phyloP scores from a whole-genome alignment of 225 moss, liverwort and hornwort species.

The Marchantia paleacea region DNA sequence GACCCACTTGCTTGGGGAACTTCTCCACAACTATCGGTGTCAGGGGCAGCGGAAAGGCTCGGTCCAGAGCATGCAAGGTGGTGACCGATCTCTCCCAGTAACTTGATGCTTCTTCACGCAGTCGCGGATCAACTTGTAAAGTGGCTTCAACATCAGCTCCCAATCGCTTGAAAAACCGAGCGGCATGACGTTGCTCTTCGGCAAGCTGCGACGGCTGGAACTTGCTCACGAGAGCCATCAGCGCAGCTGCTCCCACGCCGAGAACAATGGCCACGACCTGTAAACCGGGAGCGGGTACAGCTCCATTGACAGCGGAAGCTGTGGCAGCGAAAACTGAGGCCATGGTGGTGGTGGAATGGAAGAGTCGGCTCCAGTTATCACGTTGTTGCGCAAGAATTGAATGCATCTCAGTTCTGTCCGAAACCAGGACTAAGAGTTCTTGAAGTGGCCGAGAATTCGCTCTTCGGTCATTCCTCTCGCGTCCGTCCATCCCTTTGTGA shows the following conservation, averaged over 20 bases:
- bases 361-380: conserved; percentile 62
- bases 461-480: conserved; percentile 27
- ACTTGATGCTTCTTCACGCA: conserved; percentile 52
- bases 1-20: conserved; percentile 42
- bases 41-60: conserved; percentile 54
- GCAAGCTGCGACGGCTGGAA: conserved; percentile 59
- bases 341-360: conserved; percentile 49
- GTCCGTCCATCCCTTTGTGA: conserved; percentile 49
- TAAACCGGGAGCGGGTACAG: conserved; percentile 31
- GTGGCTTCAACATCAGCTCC: conserved; percentile 50
- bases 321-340: conserved; percentile 40
- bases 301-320: conserved; percentile 40
- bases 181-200: conserved; percentile 63
- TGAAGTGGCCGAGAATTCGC: conserved; percentile 43
- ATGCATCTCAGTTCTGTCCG: conserved; percentile 53
- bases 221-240: conserved; percentile 49
- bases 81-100: conserved; percentile 51
- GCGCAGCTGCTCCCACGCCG: conserved; percentile 33
- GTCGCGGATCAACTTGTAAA: conserved; percentile 44
- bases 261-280: conserved; percentile 44
- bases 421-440: conserved; percentile 32
- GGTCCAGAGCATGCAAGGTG: conserved; percentile 42
- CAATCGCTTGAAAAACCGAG: conserved; percentile 48
- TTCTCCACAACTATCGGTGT: conserved; percentile 42
- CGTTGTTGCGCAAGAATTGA: conserved; percentile 51